Conservation (phyloP, 192 early-diverging fungal genomes). For the Backusella morwellensis region DNA sequence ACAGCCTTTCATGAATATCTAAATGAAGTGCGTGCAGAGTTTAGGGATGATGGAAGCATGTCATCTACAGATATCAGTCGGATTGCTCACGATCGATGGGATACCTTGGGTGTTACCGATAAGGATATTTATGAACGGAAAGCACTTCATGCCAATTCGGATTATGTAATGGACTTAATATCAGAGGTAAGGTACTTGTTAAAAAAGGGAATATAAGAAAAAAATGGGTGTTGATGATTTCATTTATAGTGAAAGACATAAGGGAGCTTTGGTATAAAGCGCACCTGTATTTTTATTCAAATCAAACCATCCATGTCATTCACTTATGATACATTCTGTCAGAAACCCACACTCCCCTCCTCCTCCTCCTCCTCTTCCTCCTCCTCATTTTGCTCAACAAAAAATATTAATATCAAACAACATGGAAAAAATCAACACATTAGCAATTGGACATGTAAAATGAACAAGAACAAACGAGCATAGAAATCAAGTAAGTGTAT, state of each 20-base stretch:
- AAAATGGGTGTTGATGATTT: neutral
- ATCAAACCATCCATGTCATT: neutral
- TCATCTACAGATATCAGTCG: neutral
- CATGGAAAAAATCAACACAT: neutral
- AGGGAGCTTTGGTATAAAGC: too few species aligned
- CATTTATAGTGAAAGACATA: neutral
- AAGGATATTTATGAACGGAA: conserved; percentile 5
- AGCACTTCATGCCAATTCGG: conserved; percentile 12
- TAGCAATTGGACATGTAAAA: neutral
- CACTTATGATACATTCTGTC: neutral
- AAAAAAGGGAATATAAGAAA: neutral
- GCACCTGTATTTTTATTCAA: neutral
- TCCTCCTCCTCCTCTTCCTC: neutral
- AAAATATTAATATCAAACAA: neutral
- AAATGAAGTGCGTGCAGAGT: neutral
- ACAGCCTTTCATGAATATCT: neutral
- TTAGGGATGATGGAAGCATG: neutral
- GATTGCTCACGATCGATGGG: neutral
- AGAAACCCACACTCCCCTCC: neutral
- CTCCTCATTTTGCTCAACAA: neutral
- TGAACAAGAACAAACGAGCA: neutral
- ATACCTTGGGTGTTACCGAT: neutral
- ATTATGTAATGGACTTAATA: conserved; percentile 10
- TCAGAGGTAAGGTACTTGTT: neutral
- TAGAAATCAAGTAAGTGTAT: neutral